Evolutionary conservation across 768 basidiomycete species (phyloP), one percentile per base, ranked within the genome.

Genomic region (Lyophyllum decastes): DNA sequence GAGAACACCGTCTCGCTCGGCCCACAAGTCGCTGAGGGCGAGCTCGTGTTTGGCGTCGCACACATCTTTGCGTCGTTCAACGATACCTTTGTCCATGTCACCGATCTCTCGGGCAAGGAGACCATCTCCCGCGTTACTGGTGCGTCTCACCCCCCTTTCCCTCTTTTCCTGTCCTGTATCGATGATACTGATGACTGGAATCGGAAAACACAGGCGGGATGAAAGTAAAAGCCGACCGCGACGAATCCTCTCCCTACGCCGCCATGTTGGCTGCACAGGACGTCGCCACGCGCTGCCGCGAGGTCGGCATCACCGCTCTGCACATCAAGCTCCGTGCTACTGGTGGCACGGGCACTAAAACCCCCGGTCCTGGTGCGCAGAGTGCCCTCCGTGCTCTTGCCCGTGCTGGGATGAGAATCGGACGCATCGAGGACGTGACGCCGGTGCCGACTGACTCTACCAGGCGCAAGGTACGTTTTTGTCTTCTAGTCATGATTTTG

Each of bases 151-250:
- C n/a, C n/a, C 41, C 46, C 49, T 24, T 49, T 35, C 14, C 35
- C 5, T 38, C 9, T 14, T 16, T 52, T 6, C n/a, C n/a, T n/a
- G n/a, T n/a, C n/a, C n/a, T 34, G 19, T 3, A 11, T 24, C 22
- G 52, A 19, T 21, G 24, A 12, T 24, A 9, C 34, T 26, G 19
- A 44, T 54, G 54, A 33, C 33, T 59, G 10, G 30, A 30, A 4
- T 40, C 7, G 16, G 19, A 24, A 30, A 27, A 4, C 4, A 30
- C 54, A 92, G 93, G 94, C 74, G 97, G 97, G 59, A 98, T 98
- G 97, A 98, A 98, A 82, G 97, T 99, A 79, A 99, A 98, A 83
- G 97, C 96, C 12, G 97, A 99, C 78, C 91, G 97, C 78, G 97
- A 99, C 80, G 97, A 99, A 80, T 98, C 95, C 41, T 98, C 95